Evolutionary conservation across 2,329 filamentous ascomycete genomes (phyloP).

Genomic region (Trichoderma endophyticum): DNA sequence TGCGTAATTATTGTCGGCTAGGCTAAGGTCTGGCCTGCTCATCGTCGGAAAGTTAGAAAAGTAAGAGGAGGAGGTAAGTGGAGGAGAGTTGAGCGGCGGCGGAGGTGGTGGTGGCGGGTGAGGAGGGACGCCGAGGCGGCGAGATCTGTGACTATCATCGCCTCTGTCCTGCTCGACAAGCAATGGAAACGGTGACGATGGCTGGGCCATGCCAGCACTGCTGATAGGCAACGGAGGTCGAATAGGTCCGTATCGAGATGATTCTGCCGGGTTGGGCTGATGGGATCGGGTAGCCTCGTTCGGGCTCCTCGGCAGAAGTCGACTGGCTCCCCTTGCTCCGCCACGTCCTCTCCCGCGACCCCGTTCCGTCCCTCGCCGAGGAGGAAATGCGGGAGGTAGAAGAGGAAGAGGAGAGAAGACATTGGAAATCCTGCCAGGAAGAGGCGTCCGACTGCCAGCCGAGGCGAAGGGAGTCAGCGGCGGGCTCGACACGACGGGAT

Average conservation of each 20-base stretch:
- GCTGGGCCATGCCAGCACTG: neutral
- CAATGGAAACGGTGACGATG: neutral
- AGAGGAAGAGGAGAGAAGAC: constrained; percentile 18
- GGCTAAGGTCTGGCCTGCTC: neutral
- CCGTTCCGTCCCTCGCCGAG: constrained; percentile 11
- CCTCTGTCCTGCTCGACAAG: neutral
- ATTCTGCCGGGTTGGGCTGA: neutral
- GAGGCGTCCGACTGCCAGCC: constrained; percentile 18
- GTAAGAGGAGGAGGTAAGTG: neutral
- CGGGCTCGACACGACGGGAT: constrained; percentile 22
- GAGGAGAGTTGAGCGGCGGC: neutral
- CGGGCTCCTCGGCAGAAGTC: constrained; percentile 16
- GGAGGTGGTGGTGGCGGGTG: constrained; percentile 10
- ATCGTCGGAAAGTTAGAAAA: neutral
- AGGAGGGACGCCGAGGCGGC: neutral
- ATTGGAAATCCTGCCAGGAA: constrained; percentile 18
- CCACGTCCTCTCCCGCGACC: constrained; percentile 17
- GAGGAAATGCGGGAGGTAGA: constrained; percentile 19
- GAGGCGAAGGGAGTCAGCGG: constrained; percentile 22
- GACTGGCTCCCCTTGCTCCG: constrained; percentile 4
- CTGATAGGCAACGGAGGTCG: neutral
- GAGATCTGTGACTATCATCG: neutral
- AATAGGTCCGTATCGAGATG: neutral
- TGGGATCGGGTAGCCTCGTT: constrained; percentile 17
- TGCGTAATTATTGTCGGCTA: neutral